Percentiles rank a stretch among this genome's conserved stretches.
These are phyloP conservation scores for Alternaria metachromatica DNA, from an alignment of 2,329 filamentous ascomycete species.

Conservation along the genomic window DNA sequence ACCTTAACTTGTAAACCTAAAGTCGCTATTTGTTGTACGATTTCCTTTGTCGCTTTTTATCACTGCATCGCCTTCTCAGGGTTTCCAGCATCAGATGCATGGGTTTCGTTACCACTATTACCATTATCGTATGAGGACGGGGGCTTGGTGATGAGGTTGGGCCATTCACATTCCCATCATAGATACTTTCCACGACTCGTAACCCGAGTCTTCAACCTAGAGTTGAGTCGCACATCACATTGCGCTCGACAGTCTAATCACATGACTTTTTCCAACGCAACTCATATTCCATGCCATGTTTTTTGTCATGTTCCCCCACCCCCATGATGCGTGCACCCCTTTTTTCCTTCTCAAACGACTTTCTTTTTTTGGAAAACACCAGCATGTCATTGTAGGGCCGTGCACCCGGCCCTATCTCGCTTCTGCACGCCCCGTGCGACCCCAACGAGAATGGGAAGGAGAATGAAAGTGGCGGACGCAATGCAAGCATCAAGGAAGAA, in stretches of 20 bases:
- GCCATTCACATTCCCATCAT: neutral
- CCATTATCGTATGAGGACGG: neutral
- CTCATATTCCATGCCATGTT: neutral
- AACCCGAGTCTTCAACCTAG: neutral
- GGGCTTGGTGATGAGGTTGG: neutral
- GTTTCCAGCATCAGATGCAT: neutral
- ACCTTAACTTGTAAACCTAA: slow-evolving; percentile 1
- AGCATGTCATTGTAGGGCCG: neutral
- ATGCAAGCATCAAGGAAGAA: neutral
- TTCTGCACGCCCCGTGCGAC: neutral
- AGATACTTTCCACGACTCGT: neutral
- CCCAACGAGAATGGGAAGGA: neutral
- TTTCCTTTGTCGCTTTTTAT: neutral
- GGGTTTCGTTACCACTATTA: neutral
- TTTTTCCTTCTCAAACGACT: neutral
- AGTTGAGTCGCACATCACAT: neutral
- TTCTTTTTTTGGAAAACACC: neutral
- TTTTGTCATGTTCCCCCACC: neutral
- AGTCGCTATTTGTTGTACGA: neutral
- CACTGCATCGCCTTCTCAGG: neutral
- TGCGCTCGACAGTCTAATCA: neutral
- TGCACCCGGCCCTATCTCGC: neutral
- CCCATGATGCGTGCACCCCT: neutral
- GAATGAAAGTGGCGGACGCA: neutral
- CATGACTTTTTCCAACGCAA: neutral